Base-by-base conservation (phyloP, 129 eudicot species). In the Artemisia tridentata region DNA sequence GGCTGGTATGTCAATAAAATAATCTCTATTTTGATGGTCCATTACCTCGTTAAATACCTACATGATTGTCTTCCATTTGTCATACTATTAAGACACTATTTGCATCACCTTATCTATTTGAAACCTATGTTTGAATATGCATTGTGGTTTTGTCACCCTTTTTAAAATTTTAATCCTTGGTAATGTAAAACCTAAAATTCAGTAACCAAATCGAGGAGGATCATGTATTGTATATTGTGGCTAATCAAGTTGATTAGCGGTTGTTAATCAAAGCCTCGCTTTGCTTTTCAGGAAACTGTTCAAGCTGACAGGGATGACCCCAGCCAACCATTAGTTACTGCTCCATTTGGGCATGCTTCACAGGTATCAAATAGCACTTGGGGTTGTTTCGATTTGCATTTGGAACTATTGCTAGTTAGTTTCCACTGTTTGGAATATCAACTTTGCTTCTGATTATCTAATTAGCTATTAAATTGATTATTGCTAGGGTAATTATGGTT, bases 341-440 rank as follows among this genome's bases (percentile, higher is more conserved):
- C 97, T 78, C 99, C 99, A 48, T 93, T 93, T 79, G 99, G 99
- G 55, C 99, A 93, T 73, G 99, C 99, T 16, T 93, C 99, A 61
- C 99, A 93, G 99, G 99, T 93, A 84, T 57, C 2, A 11, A 12
- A 70, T 54, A 62, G 47, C 7, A 15, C 51, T 60, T 43, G 19
- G 20, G 14, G 1, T 61, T 27, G 45, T 38, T 38, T 38, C 10
- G 11, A 38, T 38, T 38, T 38, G 45, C 11, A 7, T 7, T 38
- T 7, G 45, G 45, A 38, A 38, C 45, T 38, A 38, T 38, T 38
- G 0, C 45, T 6, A 38, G 45, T 38, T 38, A 38, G 1, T 7
- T 38, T 38, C 11, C 10, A 7, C 45, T 38, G 11, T 38, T 38
- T 38, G 11, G 45, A 7, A 38, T 7, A 7, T 38, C 7, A 38